Evolutionary conservation across 495 filamentous ascomycete species (phyloP), one percentile per base, ranked within the genome.

Genomic region (Podospora pseudoanserina): DNA sequence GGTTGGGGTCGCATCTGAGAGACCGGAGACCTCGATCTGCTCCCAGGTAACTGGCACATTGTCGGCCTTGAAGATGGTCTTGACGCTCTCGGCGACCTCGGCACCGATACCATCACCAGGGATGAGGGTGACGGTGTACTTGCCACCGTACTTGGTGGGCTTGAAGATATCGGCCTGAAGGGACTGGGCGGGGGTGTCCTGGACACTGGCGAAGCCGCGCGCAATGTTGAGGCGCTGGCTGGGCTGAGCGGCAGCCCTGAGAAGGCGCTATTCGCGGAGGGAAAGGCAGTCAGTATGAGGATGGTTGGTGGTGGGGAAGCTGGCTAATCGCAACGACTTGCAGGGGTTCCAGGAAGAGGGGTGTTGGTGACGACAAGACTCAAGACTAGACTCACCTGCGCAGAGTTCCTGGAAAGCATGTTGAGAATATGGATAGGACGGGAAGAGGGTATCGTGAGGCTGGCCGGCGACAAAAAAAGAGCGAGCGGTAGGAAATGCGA

Each of bases 21-120:
- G 87, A 81, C 95, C 95, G 49, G 92, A 94, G 23, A 97, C 93
- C 76, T 98, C 94, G 69, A 99, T 88, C 82, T 98, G 96, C 80
- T 99, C 95, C 95, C 95, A 99, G 78, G 96, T 92, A 67, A 99
- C 90, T 71, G 95, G 95, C 58, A 99, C 96, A 78, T 96, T 98
- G 85, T 98, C 94, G 76, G 93, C 93, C 87, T 97, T 99, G 89
- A 97, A 99, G 79, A 99, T 91, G 60, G 93, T 95, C 87, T 97
- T 97, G 71, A 99, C 94, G 60, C 93, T 94, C 81, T 98, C 95
- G 69, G 95, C 92, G 67, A 98, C 94, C 81, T 99, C 95, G 77
- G 93, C 93, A 81, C 95, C 95, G 76, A 99, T 97, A 83, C 95
- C 95, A 78, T 99, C 95, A 80, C 95, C 94, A 73, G 95, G 95